Conservation (phyloP, 495 filamentous ascomycete genomes). For the Penicillium waksmanii region DNA sequence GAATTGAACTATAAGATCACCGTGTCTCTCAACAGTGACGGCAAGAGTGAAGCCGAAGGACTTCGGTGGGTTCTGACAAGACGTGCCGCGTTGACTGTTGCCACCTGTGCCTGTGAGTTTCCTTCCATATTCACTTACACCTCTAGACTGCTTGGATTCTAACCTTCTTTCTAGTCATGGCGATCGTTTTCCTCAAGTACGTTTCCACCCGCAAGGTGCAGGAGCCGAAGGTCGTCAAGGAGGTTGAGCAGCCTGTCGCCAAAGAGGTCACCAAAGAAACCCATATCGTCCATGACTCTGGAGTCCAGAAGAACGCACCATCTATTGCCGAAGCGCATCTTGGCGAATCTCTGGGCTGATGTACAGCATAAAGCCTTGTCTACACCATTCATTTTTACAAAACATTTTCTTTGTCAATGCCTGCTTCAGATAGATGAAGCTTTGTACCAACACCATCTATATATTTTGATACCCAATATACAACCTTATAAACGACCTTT, state of each 20-base stretch:
- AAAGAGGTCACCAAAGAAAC: conserved; percentile 36
- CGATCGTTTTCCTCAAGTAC: conserved; percentile 51
- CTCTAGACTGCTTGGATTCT: conserved; percentile 15
- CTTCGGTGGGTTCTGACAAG: conserved; percentile 89
- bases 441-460: conserved; percentile 8
- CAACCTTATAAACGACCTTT: background rate
- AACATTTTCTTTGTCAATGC: conserved; percentile 1
- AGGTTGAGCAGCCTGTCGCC: conserved; percentile 36
- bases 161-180: conserved; percentile 44
- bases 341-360: conserved; percentile 45
- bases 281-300: conserved; percentile 25
- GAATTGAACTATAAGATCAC: conserved; percentile 94
- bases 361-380: background rate
- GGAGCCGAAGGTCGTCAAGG: conserved; percentile 38
- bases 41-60: conserved; percentile 87
- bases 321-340: conserved; percentile 32
- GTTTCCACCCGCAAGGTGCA: conserved; percentile 41
- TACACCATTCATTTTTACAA: background rate
- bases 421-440: background rate
- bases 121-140: background rate
- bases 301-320: conserved; percentile 6
- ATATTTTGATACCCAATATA: conserved; percentile 19
- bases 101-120: conserved; percentile 44
- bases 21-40: conserved; percentile 80
- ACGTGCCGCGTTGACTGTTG: conserved; percentile 80